phyloP scores from a whole-genome alignment of 768 basidiomycete species.

The Piloderma croceum region DNA sequence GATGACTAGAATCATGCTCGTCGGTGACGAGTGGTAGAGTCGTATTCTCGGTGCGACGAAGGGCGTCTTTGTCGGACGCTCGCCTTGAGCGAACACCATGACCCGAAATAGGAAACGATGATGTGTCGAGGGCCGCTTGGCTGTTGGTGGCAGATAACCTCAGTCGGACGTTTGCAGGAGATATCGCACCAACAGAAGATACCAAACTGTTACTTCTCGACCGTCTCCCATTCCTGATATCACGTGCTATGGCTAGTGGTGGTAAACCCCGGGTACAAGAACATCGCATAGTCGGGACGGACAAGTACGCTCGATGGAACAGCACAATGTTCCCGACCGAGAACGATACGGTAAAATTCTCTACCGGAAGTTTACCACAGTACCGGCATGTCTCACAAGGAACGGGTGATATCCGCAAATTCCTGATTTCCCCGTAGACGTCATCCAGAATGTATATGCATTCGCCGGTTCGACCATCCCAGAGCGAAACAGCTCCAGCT shows the following conservation, averaged over 20 bases:
- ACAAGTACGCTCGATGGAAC: constrained; percentile 58
- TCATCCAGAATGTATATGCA: constrained; percentile 60
- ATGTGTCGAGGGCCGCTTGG: constrained; percentile 39
- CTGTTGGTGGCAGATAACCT: constrained; percentile 38
- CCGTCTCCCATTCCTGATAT: constrained; percentile 40
- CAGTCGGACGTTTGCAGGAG: constrained; percentile 44
- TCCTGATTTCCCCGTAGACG: constrained; percentile 49
- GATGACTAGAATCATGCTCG: constrained; percentile 28
- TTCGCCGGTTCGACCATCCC: constrained; percentile 65
- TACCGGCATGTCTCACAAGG: constrained; percentile 53
- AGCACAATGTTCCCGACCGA: constrained; percentile 60
- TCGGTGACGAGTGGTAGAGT: constrained; percentile 42
- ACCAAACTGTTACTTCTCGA: constrained; percentile 61
- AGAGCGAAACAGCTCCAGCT: constrained; percentile 64
- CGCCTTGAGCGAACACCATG: constrained; percentile 75
- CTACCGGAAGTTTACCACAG: constrained; percentile 63
- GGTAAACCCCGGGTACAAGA: constrained; percentile 54
- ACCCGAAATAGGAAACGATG: constrained; percentile 72
- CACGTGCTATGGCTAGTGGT: constrained; percentile 39
- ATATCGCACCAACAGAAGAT: constrained; percentile 35
- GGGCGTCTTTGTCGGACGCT: constrained; percentile 60
- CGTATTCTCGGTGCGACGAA: constrained; percentile 43
- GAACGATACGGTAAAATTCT: constrained; percentile 61
- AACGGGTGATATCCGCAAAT: constrained; percentile 56
- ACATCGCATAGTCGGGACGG: constrained; percentile 52